Base-by-base conservation (phyloP, 2,329 filamentous ascomycete genomes). In the Botryosphaeria agaves region DNA sequence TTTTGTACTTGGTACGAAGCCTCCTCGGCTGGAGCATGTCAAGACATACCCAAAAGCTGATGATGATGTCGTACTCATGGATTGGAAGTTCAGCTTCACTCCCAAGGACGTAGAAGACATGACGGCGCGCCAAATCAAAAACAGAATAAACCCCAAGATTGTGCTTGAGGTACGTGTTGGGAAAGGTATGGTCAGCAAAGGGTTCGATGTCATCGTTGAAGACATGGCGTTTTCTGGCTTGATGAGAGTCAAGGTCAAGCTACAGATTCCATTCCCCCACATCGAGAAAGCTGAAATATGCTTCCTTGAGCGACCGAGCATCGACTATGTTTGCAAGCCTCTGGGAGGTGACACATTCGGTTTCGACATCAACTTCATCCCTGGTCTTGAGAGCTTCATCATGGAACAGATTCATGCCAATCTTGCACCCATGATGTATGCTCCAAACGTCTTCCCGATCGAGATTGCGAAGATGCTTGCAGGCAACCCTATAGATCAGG, bases 41-140 rank as follows among this genome's bases (percentile, higher is more conserved):
- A 95, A 93, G 64, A 93, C 89, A 0, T 94, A 98, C 44, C 87
- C 87, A 34, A 92, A 89, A 54, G 82, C 81, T 1, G 83, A 94
- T 42, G 85, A 94, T 38, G 89, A 98, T 48, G 76, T 85, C 34
- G 83, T 98, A 25, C 71, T 95, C 46, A 98, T 98, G 89, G 89
- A 98, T 52, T 98, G 89, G 89, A 93, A 92, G 47, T 98, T 98
- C 56, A 95, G 87, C 64, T 98, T 98, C 59, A 95, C 82, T 0
- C 89, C 89, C 19, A 95, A 89, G 41, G 91, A 98, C 53, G 80
- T 72, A 3, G 75, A 80, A 41, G 89, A 98, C 53, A 72, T 98
- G 68, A 98, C 89, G 2, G 64, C 76, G 2, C 73, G 78, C 36
- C 89, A 98, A 53, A 59, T 94, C 47, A 87, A 81, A 62, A 84